Conservation (phyloP, 371 early-diverging fungal genomes). For the Globomyces sp. region DNA sequence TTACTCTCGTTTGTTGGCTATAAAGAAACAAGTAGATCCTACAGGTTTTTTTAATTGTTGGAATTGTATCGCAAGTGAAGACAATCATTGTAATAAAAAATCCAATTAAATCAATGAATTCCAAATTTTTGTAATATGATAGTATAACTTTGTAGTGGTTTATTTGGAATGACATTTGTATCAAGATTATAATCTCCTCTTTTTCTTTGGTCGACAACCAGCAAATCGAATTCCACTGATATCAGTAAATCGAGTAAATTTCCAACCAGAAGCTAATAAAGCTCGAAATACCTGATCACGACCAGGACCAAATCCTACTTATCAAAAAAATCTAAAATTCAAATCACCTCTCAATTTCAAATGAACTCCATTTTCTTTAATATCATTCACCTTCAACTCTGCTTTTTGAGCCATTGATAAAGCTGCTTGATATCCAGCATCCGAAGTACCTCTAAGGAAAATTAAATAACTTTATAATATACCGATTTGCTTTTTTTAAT, state of each 20-base stretch:
- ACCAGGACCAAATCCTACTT: conserved; percentile 76
- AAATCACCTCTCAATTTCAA: conserved; percentile 70
- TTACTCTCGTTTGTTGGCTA: too few relatives aligned
- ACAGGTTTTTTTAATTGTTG: too few relatives aligned
- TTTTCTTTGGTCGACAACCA: conserved; percentile 92
- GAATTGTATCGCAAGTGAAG: too few relatives aligned
- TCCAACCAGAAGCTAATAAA: conserved; percentile 69
- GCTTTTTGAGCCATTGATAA: conserved; percentile 55
- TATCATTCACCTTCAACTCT: conserved; percentile 27
- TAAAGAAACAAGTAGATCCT: too few relatives aligned
- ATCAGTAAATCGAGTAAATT: conserved; percentile 75
- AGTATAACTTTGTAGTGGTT: too few relatives aligned
- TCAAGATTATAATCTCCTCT: conserved; percentile 71
- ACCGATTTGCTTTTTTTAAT: conserved; percentile 74
- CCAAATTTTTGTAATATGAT: too few relatives aligned
- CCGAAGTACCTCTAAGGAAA: conserved; percentile 71
- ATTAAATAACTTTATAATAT: too few relatives aligned
- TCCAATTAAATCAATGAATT: too few relatives aligned
- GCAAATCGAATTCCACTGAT: conserved; percentile 90
- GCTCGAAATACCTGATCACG: conserved; percentile 91
- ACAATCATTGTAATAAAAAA: too few relatives aligned
- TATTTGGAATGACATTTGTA: not conserved
- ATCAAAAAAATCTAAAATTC: too few relatives aligned
- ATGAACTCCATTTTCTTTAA: conserved; percentile 66
- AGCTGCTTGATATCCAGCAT: conserved; percentile 93